phyloP scores from a whole-genome alignment of 1,139 yeast genomes.

The Geotrichum candidum region DNA sequence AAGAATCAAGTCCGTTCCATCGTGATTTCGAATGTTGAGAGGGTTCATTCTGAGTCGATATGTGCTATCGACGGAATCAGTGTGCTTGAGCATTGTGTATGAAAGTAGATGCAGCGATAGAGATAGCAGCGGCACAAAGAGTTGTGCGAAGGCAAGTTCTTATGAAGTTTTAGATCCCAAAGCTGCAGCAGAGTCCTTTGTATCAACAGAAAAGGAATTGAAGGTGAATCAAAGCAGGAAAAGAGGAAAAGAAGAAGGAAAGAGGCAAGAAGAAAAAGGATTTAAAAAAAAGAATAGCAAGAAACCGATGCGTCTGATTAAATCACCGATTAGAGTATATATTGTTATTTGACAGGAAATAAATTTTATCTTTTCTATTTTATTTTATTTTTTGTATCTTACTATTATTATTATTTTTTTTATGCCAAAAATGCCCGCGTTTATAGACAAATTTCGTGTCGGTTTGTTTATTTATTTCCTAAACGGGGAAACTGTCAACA shows the following conservation, averaged over 20 bases:
- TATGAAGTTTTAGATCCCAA: background rate
- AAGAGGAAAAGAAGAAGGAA: background rate
- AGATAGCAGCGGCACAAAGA: background rate
- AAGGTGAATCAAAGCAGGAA: background rate
- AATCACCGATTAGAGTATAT: background rate
- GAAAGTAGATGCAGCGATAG: background rate
- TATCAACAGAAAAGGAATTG: background rate
- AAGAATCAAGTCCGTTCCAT: conserved; percentile 15
- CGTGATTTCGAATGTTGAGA: conserved; percentile 11
- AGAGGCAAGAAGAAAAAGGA: background rate
- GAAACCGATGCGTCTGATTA: too few relatives aligned
- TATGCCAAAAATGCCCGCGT: background rate
- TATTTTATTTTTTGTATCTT: background rate
- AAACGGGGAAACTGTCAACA: conserved; percentile 6
- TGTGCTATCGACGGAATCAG: conserved; percentile 14
- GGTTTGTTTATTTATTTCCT: conserved; percentile 10
- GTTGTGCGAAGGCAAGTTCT: background rate
- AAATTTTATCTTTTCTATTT: background rate
- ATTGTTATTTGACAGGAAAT: background rate
- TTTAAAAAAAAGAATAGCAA: background rate
- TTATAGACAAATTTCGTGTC: background rate
- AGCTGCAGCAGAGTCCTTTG: background rate
- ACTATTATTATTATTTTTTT: background rate
- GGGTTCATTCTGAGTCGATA: conserved; percentile 14
- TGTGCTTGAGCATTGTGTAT: conserved; percentile 7